Conservation (phyloP, 2,329 filamentous ascomycete genomes). For the Nemania sp. region DNA sequence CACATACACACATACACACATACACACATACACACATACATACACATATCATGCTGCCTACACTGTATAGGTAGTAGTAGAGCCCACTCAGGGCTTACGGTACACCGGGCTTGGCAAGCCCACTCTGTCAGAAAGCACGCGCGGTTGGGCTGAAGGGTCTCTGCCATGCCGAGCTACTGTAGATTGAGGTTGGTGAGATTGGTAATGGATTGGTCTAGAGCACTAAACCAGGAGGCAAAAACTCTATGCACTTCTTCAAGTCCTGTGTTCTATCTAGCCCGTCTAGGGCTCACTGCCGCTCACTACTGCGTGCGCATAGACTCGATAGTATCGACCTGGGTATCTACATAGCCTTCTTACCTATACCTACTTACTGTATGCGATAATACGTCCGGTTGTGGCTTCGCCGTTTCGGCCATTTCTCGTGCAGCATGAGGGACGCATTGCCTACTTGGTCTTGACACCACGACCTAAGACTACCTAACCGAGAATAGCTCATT, state of each 20-base stretch:
- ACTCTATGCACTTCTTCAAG: not conserved
- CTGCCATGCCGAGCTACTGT: slow-evolving; percentile 1
- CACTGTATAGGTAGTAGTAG: not conserved
- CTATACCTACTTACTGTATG: no score
- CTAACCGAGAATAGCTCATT: not conserved
- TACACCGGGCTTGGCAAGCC: slow-evolving; percentile 17
- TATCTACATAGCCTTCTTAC: no score
- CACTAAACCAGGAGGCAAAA: not conserved
- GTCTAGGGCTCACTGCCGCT: not conserved
- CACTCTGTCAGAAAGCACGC: not conserved
- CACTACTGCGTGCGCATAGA: not conserved
- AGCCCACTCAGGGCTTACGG: not conserved
- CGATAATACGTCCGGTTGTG: not conserved
- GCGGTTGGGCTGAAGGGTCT: slow-evolving; percentile 14
- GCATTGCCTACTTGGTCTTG: no score
- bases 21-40: no score
- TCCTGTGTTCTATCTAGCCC: no score
- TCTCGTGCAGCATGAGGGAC: no score
- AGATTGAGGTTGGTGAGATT: slow-evolving; percentile 5
- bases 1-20: no score
- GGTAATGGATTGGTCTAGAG: slow-evolving; percentile 1
- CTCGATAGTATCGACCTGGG: not conserved
- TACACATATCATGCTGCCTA: no score
- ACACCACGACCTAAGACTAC: no score
- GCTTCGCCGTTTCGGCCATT: not conserved